phyloP scores from a whole-genome alignment of 768 basidiomycete species.

The Collybia nuda region DNA sequence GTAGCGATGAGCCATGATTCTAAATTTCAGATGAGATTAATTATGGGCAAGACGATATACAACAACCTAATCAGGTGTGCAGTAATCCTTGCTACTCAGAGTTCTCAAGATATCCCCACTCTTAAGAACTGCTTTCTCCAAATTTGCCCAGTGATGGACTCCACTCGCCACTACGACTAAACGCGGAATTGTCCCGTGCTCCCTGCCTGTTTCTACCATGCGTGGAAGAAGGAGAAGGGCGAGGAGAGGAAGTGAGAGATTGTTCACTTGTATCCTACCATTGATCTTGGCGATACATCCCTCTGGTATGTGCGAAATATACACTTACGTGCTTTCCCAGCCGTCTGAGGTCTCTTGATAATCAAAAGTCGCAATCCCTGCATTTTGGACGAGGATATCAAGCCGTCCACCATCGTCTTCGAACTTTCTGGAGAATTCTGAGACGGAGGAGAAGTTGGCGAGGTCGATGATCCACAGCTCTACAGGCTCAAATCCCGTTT shows the following conservation, averaged over 20 bases:
- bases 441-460: constrained; percentile 37
- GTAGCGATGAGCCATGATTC: constrained; percentile 23
- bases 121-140: constrained; percentile 23
- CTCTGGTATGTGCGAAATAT: not conserved
- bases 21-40: not conserved
- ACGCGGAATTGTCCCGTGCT: constrained; percentile 28
- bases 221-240: constrained; percentile 40
- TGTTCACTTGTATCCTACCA: constrained; percentile 47
- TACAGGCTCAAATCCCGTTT: constrained; percentile 30
- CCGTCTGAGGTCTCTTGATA: constrained; percentile 36
- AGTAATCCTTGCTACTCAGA: constrained; percentile 30
- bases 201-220: constrained; percentile 35
- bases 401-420: constrained; percentile 30
- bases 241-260: constrained; percentile 39
- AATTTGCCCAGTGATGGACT: constrained; percentile 29
- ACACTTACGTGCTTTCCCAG: constrained; percentile 42
- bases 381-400: constrained; percentile 47
- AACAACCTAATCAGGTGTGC: constrained; percentile 17
- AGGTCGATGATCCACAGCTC: constrained; percentile 44
- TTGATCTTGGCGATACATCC: not conserved
- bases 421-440: constrained; percentile 33
- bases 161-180: constrained; percentile 45
- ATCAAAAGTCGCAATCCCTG: constrained; percentile 17
- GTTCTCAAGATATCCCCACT: constrained; percentile 26
- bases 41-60: not conserved